Evolutionary conservation across 1,139 yeast species (phyloP).

Genomic region (Taphrina flavorubra): DNA sequence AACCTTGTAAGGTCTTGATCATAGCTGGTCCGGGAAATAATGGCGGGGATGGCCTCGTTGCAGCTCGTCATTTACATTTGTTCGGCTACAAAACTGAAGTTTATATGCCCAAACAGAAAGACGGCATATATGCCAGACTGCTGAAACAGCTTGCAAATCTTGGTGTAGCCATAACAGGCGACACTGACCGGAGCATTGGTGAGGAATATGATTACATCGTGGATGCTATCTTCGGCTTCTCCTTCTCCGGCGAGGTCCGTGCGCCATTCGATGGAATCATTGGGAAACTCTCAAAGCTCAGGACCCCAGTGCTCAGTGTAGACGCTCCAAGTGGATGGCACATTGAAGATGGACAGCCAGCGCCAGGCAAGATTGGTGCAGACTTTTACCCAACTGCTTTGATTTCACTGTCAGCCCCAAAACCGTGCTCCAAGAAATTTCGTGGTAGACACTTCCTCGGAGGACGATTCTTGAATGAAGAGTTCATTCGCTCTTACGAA

Average conservation of each 20-base stretch:
- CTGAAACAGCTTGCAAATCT: slow-evolving; percentile 66
- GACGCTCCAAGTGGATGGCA: slow-evolving; percentile 97
- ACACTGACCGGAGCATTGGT: slow-evolving; percentile 50
- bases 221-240: slow-evolving; percentile 91
- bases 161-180: slow-evolving; percentile 57
- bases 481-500: slow-evolving; percentile 73
- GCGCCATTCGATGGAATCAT: slow-evolving; percentile 74
- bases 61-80: slow-evolving; percentile 84
- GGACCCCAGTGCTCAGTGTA: slow-evolving; percentile 70
- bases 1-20: slow-evolving; percentile 61
- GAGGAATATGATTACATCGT: slow-evolving; percentile 58
- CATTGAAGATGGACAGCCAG: slow-evolving; percentile 80
- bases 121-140: slow-evolving; percentile 54
- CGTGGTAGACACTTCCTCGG: slow-evolving; percentile 74
- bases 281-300: slow-evolving; percentile 48
- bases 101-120: slow-evolving; percentile 54
- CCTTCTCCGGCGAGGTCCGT: slow-evolving; percentile 87
- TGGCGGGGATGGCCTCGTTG: slow-evolving; percentile 92
- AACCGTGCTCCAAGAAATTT: slow-evolving; percentile 73
- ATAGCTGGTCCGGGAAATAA: slow-evolving; percentile 45
- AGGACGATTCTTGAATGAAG: slow-evolving; percentile 75
- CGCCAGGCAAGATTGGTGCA: slow-evolving; percentile 54
- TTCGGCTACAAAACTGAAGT: slow-evolving; percentile 79
- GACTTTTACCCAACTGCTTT: slow-evolving; percentile 64
- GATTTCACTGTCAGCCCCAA: slow-evolving; percentile 90